Percentiles rank a stretch among this genome's conserved stretches.
Conservation (phyloP, 768 basidiomycete genomes). For the Hypholoma sublateritium region DNA sequence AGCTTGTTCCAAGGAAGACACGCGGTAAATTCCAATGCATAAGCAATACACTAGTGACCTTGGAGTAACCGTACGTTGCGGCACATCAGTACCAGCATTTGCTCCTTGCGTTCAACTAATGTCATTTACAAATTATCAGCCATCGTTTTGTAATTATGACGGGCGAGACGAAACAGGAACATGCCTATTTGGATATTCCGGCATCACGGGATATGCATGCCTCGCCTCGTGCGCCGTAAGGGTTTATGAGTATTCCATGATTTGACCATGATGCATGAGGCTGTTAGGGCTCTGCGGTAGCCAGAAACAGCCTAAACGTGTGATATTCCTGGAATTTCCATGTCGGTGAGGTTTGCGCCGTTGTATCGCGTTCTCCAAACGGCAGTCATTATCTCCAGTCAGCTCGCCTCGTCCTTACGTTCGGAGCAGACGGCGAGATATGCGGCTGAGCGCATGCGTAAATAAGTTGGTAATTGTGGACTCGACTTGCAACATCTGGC, state of each 20-base stretch:
- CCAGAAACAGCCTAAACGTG: slow-evolving; percentile 2
- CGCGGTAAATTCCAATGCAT: not conserved
- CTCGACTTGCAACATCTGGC: not conserved
- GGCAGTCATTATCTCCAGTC: not conserved
- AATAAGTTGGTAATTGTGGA: not conserved
- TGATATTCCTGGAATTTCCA: not conserved
- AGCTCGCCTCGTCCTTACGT: not conserved
- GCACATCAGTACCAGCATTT: too few relatives aligned
- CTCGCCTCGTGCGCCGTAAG: not conserved
- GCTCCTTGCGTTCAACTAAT: not conserved
- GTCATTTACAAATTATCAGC: not conserved
- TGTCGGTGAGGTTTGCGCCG: not conserved
- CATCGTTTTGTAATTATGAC: not conserved
- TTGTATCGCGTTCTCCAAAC: not conserved
- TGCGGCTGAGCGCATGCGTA: not conserved
- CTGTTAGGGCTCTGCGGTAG: slow-evolving; percentile 3
- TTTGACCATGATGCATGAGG: not conserved
- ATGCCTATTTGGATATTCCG: not conserved
- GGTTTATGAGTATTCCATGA: not conserved
- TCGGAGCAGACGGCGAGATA: not conserved
- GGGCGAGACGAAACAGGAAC: not conserved
- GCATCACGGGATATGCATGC: slow-evolving; percentile 4
- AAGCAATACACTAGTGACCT: too few relatives aligned
- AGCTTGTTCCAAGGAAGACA: not conserved
- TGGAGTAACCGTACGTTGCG: too few relatives aligned